Percentiles rank a stretch among this genome's conserved stretches.
These are phyloP conservation scores for Cystobasidiaceae sp. DNA, from an alignment of 1,284 basidiomycete species.

Conservation along the genomic window DNA sequence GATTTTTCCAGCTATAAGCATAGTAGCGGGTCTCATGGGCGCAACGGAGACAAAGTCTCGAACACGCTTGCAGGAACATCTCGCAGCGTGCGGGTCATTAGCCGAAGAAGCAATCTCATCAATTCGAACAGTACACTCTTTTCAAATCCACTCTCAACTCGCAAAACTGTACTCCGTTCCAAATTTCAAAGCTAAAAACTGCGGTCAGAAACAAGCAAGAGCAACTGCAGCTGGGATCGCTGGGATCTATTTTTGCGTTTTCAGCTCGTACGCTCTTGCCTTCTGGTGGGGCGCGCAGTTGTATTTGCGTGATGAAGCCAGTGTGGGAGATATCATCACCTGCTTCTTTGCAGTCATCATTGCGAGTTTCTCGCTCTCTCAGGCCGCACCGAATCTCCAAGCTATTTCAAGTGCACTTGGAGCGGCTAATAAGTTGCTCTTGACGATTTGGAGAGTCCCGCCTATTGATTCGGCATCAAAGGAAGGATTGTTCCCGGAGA, in stretches of 20 bases:
- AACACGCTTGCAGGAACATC: slow-evolving; percentile 59
- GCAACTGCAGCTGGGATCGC: slow-evolving; percentile 63
- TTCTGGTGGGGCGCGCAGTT: slow-evolving; percentile 45
- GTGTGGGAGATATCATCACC: slow-evolving; percentile 40
- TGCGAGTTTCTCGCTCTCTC: slow-evolving; percentile 41
- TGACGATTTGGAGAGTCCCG: slow-evolving; percentile 82
- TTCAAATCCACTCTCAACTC: slow-evolving; percentile 71
- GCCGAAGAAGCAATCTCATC: slow-evolving; percentile 93
- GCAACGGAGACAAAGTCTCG: slow-evolving; percentile 45
- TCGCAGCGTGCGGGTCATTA: slow-evolving; percentile 75
- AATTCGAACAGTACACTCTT: slow-evolving; percentile 83
- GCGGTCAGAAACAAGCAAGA: slow-evolving; percentile 57
- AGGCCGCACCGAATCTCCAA: slow-evolving; percentile 51
- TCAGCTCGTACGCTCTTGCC: slow-evolving; percentile 47
- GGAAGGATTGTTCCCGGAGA: slow-evolving; percentile 67
- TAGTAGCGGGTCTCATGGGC: slow-evolving; percentile 67
- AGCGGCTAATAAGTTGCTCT: slow-evolving; percentile 84
- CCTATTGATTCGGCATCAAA: slow-evolving; percentile 74
- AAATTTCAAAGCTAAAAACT: slow-evolving; percentile 54
- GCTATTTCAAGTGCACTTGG: slow-evolving; percentile 75
- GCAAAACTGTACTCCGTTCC: slow-evolving; percentile 63
- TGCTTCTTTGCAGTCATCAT: slow-evolving; percentile 34
- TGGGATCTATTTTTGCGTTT: slow-evolving; percentile 73
- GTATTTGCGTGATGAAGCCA: slow-evolving; percentile 57
- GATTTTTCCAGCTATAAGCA: slow-evolving; percentile 80